Conservation (phyloP, 352 stramenopile species). For the Phytophthora quininea region DNA sequence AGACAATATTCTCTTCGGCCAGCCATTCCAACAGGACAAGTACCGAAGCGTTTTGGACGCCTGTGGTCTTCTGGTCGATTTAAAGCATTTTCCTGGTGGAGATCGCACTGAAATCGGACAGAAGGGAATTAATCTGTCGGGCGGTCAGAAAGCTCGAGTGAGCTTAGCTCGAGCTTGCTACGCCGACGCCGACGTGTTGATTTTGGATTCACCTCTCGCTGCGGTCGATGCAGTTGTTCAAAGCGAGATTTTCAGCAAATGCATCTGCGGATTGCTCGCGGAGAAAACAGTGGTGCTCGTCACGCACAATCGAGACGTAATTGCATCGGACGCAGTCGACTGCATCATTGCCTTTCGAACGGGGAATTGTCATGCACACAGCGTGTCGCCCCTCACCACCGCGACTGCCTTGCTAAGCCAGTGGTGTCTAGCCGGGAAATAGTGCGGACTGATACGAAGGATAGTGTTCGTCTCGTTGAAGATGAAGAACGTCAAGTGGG, state of each 20-base stretch:
- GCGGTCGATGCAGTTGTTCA: slow-evolving; percentile 90
- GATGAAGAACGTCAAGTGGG: slow-evolving; percentile 36
- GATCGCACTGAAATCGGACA: slow-evolving; percentile 95
- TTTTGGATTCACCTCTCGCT: slow-evolving; percentile 87
- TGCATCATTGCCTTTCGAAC: slow-evolving; percentile 19
- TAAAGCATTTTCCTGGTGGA: slow-evolving; percentile 82
- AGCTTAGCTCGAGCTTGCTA: slow-evolving; percentile 68
- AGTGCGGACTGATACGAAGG: background rate
- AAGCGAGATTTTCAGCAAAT: slow-evolving; percentile 83
- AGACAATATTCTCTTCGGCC: slow-evolving; percentile 93
- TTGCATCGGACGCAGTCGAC: slow-evolving; percentile 27
- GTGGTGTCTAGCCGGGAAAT: background rate
- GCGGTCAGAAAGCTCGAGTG: slow-evolving; percentile 90
- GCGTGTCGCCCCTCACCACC: background rate
- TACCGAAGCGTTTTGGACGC: slow-evolving; percentile 51
- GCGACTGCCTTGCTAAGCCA: slow-evolving; percentile 2
- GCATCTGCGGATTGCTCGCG: slow-evolving; percentile 30
- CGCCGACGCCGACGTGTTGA: slow-evolving; percentile 54
- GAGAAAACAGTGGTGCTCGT: slow-evolving; percentile 84
- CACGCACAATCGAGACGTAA: slow-evolving; percentile 83
- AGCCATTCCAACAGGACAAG: slow-evolving; percentile 34
- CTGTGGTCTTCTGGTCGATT: slow-evolving; percentile 81
- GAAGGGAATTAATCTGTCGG: slow-evolving; percentile 93
- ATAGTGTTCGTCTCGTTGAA: slow-evolving; percentile 18
- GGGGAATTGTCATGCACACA: background rate